Conservation (phyloP, 129 eudicot species). For the Arctium minus region DNA sequence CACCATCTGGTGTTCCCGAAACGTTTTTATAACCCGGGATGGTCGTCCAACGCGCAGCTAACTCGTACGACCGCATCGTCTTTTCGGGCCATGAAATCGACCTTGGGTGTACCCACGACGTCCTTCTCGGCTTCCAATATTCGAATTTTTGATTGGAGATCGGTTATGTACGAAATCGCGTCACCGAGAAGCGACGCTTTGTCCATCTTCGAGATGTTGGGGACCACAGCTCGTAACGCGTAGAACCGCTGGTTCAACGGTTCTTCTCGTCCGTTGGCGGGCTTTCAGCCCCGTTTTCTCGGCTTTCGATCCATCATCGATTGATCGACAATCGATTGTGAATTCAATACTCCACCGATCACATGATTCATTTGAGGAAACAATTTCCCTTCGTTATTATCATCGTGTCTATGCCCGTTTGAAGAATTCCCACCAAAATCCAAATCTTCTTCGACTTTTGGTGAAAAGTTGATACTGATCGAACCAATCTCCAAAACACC, state of each 20-base stretch:
- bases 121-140: constrained; percentile 72
- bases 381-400: constrained; percentile 34
- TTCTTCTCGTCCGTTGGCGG: constrained; percentile 93
- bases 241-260: constrained; percentile 90
- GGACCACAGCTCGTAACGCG: constrained; percentile 91
- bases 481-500: no score
- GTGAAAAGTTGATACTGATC: constrained; percentile 60
- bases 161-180: constrained; percentile 84
- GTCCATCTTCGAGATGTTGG: constrained; percentile 96
- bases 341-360: constrained; percentile 34
- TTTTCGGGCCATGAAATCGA: constrained; percentile 67
- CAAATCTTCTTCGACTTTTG: constrained; percentile 76
- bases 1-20: constrained; percentile 56
- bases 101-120: constrained; percentile 29
- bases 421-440: constrained; percentile 45
- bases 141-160: constrained; percentile 78
- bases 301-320: constrained; percentile 49
- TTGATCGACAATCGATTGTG: constrained; percentile 43
- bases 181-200: constrained; percentile 95
- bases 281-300: constrained; percentile 88
- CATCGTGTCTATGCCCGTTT: constrained; percentile 9
- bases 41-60: constrained; percentile 75
- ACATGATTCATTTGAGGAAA: constrained; percentile 40
- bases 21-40: constrained; percentile 72
- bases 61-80: constrained; percentile 67